Base-by-base conservation (phyloP, 1,284 basidiomycete genomes). In the Trametes hirsuta region DNA sequence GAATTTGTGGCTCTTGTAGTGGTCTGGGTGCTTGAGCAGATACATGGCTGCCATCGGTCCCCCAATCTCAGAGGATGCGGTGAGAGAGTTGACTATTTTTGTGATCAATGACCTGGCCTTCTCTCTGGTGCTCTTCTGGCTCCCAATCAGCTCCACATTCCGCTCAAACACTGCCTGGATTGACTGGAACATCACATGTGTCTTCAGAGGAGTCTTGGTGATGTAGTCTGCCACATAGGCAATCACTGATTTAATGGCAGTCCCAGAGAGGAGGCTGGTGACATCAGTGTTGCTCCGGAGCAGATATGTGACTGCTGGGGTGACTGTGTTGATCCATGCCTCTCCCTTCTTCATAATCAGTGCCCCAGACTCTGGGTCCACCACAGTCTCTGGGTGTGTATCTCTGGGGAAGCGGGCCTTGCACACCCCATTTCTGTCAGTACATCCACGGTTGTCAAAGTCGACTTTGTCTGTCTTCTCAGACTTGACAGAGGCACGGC, bases 141-240 rank as follows among this genome's bases (percentile, higher is more conserved):
- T 18, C 18, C 18, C 18, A 18, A 18, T 18, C 18, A 18, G 18
- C 18, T 18, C 18, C 18, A 18, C 18, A 18, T 18, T 18, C 18
- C 18, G 18, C 18, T 18, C 18, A 18, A 18, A 18, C 18, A 18
- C 18, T 18, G 18, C 18, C 18, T 18, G 18, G 18, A 18, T 18
- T 18, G 18, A 18, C 18, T 18, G 18, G 18, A 18, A 18, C 18
- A 18, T 18, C 18, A 18, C 18, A 18, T 18, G 18, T 18, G 18
- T 18, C 18, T 18, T 18, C 18, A 18, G 18, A 18, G 18, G 18
- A 18, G 18, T 18, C 53, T 79, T 79, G 0, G 76, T 77, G 22
- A 80, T 70, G 66, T 79, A 79, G 56, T 79, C 75, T 4, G 76
- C 71, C 2, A 78, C 68, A 71, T 78, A 79, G 8, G 67, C 63